Base-by-base conservation (phyloP, 768 basidiomycete species). In the Auricularia sp. region DNA sequence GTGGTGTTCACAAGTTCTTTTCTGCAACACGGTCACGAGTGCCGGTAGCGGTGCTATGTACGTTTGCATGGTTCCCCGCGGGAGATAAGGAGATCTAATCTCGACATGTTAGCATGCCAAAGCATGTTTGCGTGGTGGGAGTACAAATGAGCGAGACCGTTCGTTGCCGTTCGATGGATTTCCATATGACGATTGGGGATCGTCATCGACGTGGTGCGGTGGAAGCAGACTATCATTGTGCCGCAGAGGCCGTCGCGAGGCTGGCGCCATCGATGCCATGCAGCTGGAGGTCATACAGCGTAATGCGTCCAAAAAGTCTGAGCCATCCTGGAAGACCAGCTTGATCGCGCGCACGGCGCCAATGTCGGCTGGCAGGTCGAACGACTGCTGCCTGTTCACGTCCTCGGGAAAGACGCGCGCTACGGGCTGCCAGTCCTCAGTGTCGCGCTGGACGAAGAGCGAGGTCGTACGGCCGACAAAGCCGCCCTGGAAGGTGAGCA, bases 271-370 rank as follows among this genome's bases (percentile, higher is more conserved):
- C 62, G 37, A 14, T 14, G 45, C 76, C 77, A 64, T 78, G 65
- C 36, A 80, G 36, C 54, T 68, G 71, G 44, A 91, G 70, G 71
- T 90, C 86, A 71, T 92, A 92, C 51, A 92, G 72, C 7, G 84
- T 89, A 54, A 92, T 80, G 73, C 90, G 81, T 63, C 91, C 91
- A 92, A 93, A 70, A 92, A 89, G 75, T 92, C 91, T 21, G 91
- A 92, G 72, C 89, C 90, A 72, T 85, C 81, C 69, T 90, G 86
- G 67, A 94, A 93, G 4, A 89, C 77, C 13, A 94, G 73, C 73
- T 83, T 88, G 68, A 93, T 65, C 18, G 78, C 76, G 64, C 69
- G 74, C 16, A 86, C 74, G 11, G 64, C 33, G 35, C 18, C 35
- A 10, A 36, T 35, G 8, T 45, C 64, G 14, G 71, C 47, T 13